Evolutionary conservation across 2,329 filamentous ascomycete genomes (phyloP), one percentile per base, ranked within the genome.

Genomic region (Ceratocystis alfenasii): DNA sequence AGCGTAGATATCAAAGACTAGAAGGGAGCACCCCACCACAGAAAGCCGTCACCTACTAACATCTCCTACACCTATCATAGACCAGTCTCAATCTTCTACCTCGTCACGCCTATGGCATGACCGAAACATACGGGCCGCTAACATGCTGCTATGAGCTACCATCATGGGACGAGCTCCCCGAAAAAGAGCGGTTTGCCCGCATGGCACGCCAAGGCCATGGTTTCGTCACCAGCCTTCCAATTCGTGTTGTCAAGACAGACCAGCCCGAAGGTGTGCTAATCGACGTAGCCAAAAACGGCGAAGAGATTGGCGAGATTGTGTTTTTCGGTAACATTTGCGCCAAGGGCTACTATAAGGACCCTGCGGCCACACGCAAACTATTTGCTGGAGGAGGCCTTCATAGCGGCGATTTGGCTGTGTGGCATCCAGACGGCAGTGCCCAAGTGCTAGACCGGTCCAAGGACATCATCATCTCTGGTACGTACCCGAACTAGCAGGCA

Each of bases 191-290:
- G 74, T 99, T 92, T 72, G 83, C 83, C 69, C 87, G 84, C 71
- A 96, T 97, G 93, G 93, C 94, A 4, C 83, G 93, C 3, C 94
- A 99, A 76, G 94, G 93, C 0, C 90, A 96, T 74, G 93, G 91
- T 0, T 95, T 94, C 75, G 78, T 97, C 61, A 90, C 89, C 22
- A 90, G 86, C 70, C 79, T 95, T 62, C 89, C 91, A 0, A 86
- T 85, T 22, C 86, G 93, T 33, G 83, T 97, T 30, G 85, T 97
- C 75, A 92, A 92, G 78, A 82, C 86, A 0, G 88, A 90, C 17
- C 83, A 87, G 65, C 82, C 87, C 46, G 84, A 87, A 44, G 87
- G 83, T 0, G 72, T 74, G 1, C 70, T 77, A 45, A 69, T 77
- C 53, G 79, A 81, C 63, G 80, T 82, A 17, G 76, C 75, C 66